Evolutionary conservation across 2,329 filamentous ascomycete genomes (phyloP), one percentile per base, ranked within the genome.

Genomic region (Penicillium sp.): DNA sequence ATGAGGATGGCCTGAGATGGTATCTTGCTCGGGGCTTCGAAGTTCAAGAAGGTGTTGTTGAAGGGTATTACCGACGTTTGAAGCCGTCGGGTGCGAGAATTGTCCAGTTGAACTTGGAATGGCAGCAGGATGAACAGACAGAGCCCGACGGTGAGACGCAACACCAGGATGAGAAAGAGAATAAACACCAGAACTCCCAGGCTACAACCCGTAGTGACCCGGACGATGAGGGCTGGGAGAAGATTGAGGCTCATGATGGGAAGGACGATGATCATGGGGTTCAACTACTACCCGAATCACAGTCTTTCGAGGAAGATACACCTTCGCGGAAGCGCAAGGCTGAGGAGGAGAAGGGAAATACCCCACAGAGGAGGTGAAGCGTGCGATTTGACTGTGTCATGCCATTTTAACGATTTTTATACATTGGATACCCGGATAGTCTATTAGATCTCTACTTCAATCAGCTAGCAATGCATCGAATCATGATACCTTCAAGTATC

Each of bases 1-100:
- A 87, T 52, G 75, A 79, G 16, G 83, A 86, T 45, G 85, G 78
- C 0, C 62, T 85, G 59, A 75, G 78, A 44, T 88, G 85, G 85
- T 88, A 88, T 71, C 66, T 69, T 40, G 80, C 81, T 57, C 75
- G 84, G 4, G 83, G 81, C 0, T 88, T 88, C 56, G 74, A 74
- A 56, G 59, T 77, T 5, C 75, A 82, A 36, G 72, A 80, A 16
- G 76, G 74, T 2, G 71, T 78, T 48, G 78, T 86, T 39, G 75
- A 81, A 46, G 78, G 74, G 3, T 88, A 87, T 66, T 88, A 87
- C 69, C 76, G 82, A 29, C 79, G 81, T 40, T 68, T 88, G 61
- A 80, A 77, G 48, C 85, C 85, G 3, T 75, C 74, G 14, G 82
- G 79, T 11, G 85, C 84, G 2, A 78, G 78, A 54, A 75, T 86